These are phyloP conservation scores for Acrasis kona DNA, from an alignment of 78 protist genomes.

Conservation along the genomic window DNA sequence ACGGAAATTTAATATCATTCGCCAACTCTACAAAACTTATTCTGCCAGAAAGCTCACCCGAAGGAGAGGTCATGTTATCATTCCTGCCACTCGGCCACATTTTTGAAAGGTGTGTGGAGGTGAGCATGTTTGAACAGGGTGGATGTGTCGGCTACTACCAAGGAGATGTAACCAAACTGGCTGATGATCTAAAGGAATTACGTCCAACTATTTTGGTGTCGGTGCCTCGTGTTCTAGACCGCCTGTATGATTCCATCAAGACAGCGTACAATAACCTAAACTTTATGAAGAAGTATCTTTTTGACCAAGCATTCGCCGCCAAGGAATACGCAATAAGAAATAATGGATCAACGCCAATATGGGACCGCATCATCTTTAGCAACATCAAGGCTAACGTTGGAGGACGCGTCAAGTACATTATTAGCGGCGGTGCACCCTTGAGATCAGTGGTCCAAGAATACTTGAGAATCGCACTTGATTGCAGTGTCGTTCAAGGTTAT, in stretches of 20 bases:
- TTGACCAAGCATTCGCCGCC: conserved; percentile 14
- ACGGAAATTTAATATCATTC: not conserved
- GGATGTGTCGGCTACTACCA: conserved; percentile 21
- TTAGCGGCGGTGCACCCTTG: conserved; percentile 87
- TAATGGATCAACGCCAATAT: conserved; percentile 21
- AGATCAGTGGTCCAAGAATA: conserved; percentile 44
- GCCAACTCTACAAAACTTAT: not conserved
- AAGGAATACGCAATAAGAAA: not conserved
- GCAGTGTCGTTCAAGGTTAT: conserved; percentile 67
- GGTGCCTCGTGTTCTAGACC: conserved; percentile 86
- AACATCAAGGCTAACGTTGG: conserved; percentile 56
- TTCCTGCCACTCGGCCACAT: not conserved
- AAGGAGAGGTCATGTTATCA: not conserved
- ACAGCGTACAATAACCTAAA: conserved; percentile 31
- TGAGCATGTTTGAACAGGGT: conserved; percentile 8
- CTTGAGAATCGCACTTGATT: conserved; percentile 15
- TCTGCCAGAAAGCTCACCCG: not conserved
- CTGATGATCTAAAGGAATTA: conserved; percentile 62
- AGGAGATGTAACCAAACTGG: conserved; percentile 9
- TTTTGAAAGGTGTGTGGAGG: not conserved
- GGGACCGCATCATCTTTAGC: conserved; percentile 61
- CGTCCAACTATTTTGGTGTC: conserved; percentile 77
- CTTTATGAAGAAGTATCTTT: not conserved
- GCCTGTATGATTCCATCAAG: conserved; percentile 54
- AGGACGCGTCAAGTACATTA: conserved; percentile 67